Evolutionary conservation across 805 yeast genomes (phyloP), one percentile per base, ranked within the genome.

Genomic region (Cyberlindnera samutprakarnensis): DNA sequence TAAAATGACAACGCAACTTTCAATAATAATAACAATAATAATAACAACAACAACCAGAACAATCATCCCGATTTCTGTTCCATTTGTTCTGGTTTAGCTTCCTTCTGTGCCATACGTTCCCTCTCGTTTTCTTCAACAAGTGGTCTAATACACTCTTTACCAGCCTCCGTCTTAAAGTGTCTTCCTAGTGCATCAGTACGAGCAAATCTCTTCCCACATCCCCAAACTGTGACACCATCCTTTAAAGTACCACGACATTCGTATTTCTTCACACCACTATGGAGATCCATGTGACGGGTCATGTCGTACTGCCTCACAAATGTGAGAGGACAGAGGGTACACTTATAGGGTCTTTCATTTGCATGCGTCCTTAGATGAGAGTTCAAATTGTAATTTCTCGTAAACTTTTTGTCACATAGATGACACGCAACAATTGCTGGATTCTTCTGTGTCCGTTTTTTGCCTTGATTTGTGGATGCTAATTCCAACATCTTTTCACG

Each of bases 301-400:
- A 78, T 61, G 53, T 82, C 92, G 47, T 82, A 92, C 35, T 77
- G 78, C 37, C 92, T 59, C 6, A 88, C 88, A 63, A 83, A 83
- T 1, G 88, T 83, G 53, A 82, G 82, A 5, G 85, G 86, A 58
- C 94, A 83, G 4, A 72, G 66, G 11, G 69, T 62, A 56, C 94
- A 83, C 7, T 73, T 64, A 48, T 73, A 83, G 6, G 92, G 94
- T 32, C 87, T 60, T 49, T 83, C 94, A 50, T 81, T 81, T 1
- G 94, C 82, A 53, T 84, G 98, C 0, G 97, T 90, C 37, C 96
- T 65, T 50, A 83, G 62, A 58, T 90, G 98, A 0, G 95, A 84
- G 45, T 90, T 85, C 43, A 90, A 64, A 52, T 92, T 92, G 56
- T 92, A 92, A 0, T 96, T 95, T 34, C 97, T 62, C 2, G 97